Conservation (phyloP, 306 rosid species). For the Ormosia semicastrata region DNA sequence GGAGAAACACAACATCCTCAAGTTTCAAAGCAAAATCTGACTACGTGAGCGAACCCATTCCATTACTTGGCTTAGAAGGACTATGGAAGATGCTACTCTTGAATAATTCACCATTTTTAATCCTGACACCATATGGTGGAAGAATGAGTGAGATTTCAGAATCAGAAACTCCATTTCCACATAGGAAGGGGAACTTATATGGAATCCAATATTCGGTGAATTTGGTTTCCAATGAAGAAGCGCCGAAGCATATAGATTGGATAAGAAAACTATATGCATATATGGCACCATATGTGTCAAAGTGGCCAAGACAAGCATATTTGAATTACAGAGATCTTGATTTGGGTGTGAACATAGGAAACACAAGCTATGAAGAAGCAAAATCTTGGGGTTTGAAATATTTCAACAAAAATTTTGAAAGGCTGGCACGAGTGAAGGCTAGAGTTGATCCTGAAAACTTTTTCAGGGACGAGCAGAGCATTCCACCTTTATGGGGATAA, state of each 20-base stretch:
- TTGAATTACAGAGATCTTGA: slow-evolving; percentile 39
- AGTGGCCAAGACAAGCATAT: slow-evolving; percentile 30
- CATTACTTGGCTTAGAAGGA: slow-evolving; percentile 22
- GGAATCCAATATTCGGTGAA: slow-evolving; percentile 18
- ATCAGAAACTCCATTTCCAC: slow-evolving; percentile 34
- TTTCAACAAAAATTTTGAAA: slow-evolving; percentile 37
- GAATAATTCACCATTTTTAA: neutral
- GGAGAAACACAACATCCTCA: slow-evolving; percentile 8
- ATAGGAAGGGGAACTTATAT: slow-evolving; percentile 19
- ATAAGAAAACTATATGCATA: slow-evolving; percentile 18
- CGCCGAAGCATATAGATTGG: neutral
- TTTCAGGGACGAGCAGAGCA: slow-evolving; percentile 54
- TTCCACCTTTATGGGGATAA: slow-evolving; percentile 27
- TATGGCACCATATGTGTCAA: slow-evolving; percentile 27
- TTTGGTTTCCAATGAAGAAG: slow-evolving; percentile 12
- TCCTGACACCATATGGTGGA: slow-evolving; percentile 39
- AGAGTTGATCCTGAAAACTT: slow-evolving; percentile 46
- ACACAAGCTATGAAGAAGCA: slow-evolving; percentile 19
- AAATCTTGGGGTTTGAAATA: slow-evolving; percentile 31
- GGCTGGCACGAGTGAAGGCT: slow-evolving; percentile 42
- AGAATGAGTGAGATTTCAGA: slow-evolving; percentile 35
- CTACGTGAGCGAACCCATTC: slow-evolving; percentile 26
- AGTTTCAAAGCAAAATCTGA: slow-evolving; percentile 38
- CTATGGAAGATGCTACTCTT: slow-evolving; percentile 24
- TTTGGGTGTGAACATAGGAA: slow-evolving; percentile 27